Evolutionary conservation across 2,329 filamentous ascomycete genomes (phyloP).

Genomic region (Diaporthe sp.): DNA sequence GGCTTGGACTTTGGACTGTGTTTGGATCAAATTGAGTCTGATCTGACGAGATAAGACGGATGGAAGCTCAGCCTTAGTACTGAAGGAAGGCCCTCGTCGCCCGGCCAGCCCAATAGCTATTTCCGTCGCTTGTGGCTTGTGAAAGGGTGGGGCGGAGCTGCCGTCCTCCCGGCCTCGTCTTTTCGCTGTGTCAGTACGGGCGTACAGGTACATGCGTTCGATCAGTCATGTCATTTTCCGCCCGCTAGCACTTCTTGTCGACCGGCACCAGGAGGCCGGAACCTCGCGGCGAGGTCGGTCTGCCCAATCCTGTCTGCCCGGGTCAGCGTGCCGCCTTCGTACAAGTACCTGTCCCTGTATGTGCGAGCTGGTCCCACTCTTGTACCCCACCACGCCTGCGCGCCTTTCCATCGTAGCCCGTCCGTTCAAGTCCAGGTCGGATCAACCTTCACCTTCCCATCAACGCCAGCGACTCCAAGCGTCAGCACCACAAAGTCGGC

Average conservation of each 20-base stretch:
- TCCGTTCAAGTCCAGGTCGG: constrained; percentile 28
- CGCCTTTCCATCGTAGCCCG: constrained; percentile 25
- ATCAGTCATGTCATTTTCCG: not conserved
- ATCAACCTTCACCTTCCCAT: constrained; percentile 38
- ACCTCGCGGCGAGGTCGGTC: not conserved
- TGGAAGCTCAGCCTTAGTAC: constrained; percentile 17
- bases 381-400: constrained; percentile 30
- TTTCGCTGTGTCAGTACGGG: not conserved
- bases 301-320: constrained; percentile 19
- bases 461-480: constrained; percentile 31
- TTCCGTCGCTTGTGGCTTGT: constrained; percentile 23
- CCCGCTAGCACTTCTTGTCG: constrained; percentile 7
- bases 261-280: not conserved
- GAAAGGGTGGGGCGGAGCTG: constrained; percentile 29
- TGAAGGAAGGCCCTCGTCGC: constrained; percentile 28
- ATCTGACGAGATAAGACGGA: constrained; percentile 15
- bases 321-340: constrained; percentile 11
- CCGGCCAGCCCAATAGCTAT: constrained; percentile 12
- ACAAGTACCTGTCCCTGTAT: constrained; percentile 20
- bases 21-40: not conserved
- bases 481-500: constrained; percentile 35
- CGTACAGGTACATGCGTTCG: not conserved
- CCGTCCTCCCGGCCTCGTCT: constrained; percentile 20
- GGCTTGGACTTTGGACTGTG: not conserved
- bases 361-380: constrained; percentile 22